Percentiles rank a stretch among this genome's conserved stretches.
These are phyloP conservation scores for Physcomitrellopsis africana DNA, from an alignment of 225 moss, liverwort and hornwort species.

Conservation along the genomic window DNA sequence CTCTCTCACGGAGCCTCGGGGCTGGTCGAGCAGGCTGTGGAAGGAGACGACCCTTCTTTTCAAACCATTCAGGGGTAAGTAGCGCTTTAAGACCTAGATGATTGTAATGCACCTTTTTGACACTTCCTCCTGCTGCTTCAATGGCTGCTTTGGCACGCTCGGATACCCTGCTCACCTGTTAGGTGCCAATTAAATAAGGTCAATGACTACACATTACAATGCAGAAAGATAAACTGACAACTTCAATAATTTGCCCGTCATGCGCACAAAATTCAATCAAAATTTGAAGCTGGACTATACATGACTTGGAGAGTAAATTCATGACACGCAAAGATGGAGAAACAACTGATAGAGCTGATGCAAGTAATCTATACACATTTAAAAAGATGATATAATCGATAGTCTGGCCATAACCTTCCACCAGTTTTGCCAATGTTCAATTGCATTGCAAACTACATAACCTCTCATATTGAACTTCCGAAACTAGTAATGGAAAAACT, in stretches of 20 bases:
- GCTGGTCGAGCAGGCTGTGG: conserved; percentile 93
- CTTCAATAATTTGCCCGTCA: not conserved
- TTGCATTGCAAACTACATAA: not conserved
- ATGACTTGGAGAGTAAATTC: not conserved
- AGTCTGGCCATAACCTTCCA: too few relatives aligned
- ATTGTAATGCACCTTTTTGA: conserved; percentile 89
- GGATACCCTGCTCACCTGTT: conserved; percentile 95
- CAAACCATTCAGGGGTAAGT: conserved; percentile 95
- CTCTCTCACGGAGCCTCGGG: conserved; percentile 72
- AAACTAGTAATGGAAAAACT: conserved; percentile 1
- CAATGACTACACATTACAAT: not conserved
- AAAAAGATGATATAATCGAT: not conserved
- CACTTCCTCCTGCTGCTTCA: conserved; percentile 97
- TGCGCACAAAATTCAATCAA: not conserved
- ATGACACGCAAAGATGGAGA: not conserved
- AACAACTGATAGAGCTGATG: not conserved
- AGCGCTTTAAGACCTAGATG: conserved; percentile 86
- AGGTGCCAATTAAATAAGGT: not conserved
- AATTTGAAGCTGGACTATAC: not conserved
- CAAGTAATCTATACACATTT: not conserved
- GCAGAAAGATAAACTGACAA: not conserved
- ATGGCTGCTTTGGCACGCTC: conserved; percentile 87
- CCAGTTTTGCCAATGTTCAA: not conserved
- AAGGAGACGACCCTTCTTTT: conserved; percentile 82
- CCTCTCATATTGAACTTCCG: conserved; percentile 7